These are phyloP conservation scores for Coemansia sp. DNA, from an alignment of 192 early-diverging fungal genomes.

Conservation along the genomic window DNA sequence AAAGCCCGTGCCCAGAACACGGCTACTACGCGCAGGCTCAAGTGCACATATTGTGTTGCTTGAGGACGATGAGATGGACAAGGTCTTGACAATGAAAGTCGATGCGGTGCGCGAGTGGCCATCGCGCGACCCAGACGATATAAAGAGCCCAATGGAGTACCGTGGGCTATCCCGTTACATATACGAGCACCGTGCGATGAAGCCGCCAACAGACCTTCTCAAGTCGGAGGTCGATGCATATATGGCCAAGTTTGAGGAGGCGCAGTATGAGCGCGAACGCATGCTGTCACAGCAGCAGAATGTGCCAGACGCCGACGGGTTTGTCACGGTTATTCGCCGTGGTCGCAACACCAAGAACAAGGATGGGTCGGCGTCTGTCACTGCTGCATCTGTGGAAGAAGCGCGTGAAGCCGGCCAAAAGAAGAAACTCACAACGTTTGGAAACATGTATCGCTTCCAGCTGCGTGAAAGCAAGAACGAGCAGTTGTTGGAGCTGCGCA, in stretches of 20 bases:
- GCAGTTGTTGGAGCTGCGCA: conserved; percentile 84
- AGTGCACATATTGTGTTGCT: conserved; percentile 72
- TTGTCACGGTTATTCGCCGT: conserved; percentile 77
- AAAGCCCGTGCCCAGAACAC: conserved; percentile 37
- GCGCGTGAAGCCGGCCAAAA: conserved; percentile 58
- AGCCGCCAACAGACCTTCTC: conserved; percentile 53
- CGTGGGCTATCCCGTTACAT: conserved; percentile 40
- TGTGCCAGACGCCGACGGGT: conserved; percentile 90
- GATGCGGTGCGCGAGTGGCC: conserved; percentile 46
- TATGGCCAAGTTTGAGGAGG: conserved; percentile 76
- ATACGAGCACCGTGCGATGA: conserved; percentile 40
- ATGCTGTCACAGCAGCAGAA: conserved; percentile 67
- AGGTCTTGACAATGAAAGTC: conserved; percentile 63
- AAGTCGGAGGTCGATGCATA: conserved; percentile 68
- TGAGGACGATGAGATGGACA: conserved; percentile 64
- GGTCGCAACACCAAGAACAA: conserved; percentile 66
- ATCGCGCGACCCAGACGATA: conserved; percentile 47
- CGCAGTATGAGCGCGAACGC: conserved; percentile 70
- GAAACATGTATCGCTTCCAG: conserved; percentile 97
- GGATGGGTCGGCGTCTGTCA: conserved; percentile 67
- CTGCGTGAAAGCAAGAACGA: conserved; percentile 86
- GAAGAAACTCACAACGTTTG: conserved; percentile 73
- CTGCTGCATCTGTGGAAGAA: conserved; percentile 61
- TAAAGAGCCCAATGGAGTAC: conserved; percentile 31
- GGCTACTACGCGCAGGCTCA: conserved; percentile 56